Conservation (phyloP, 371 early-diverging fungal genomes). For the Mortierella sp. region DNA sequence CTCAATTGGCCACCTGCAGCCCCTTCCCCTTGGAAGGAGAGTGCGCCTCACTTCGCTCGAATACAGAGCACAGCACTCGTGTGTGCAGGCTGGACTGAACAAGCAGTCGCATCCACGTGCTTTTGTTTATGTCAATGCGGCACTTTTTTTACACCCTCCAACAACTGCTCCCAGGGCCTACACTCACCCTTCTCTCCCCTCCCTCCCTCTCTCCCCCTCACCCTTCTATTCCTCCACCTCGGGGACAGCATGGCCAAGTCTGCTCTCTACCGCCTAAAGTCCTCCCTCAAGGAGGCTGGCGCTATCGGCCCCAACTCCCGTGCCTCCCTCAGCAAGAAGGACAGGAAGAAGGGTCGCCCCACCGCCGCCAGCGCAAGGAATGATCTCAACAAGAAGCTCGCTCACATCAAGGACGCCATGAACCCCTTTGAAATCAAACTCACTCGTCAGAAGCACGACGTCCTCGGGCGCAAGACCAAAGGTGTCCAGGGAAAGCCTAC, state of each 20-base stretch:
- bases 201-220: neutral
- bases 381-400: conserved; percentile 62
- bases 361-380: conserved; percentile 64
- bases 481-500: conserved; percentile 87
- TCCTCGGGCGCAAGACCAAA: conserved; percentile 89
- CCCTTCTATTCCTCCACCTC: conserved; percentile 2
- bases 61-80: neutral
- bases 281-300: conserved; percentile 78
- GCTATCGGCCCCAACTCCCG: conserved; percentile 78
- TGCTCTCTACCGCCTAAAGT: conserved; percentile 83
- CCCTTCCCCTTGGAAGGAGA: no score
- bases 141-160: conserved; percentile 11
- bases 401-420: conserved; percentile 64
- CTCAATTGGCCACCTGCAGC: no score
- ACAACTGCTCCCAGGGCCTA: no score
- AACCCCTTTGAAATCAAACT: conserved; percentile 94
- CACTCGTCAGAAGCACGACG: conserved; percentile 81
- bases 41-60: no score
- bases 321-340: conserved; percentile 68
- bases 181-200: conserved; percentile 3
- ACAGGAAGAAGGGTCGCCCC: conserved; percentile 69
- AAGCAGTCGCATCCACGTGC: conserved; percentile 14
- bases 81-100: no score
- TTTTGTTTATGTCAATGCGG: conserved; percentile 17
- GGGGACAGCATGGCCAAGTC: conserved; percentile 56